Evolutionary conservation across 306 rosid genomes (phyloP), one percentile per base, ranked within the genome.

Genomic region (Quercus dentata): DNA sequence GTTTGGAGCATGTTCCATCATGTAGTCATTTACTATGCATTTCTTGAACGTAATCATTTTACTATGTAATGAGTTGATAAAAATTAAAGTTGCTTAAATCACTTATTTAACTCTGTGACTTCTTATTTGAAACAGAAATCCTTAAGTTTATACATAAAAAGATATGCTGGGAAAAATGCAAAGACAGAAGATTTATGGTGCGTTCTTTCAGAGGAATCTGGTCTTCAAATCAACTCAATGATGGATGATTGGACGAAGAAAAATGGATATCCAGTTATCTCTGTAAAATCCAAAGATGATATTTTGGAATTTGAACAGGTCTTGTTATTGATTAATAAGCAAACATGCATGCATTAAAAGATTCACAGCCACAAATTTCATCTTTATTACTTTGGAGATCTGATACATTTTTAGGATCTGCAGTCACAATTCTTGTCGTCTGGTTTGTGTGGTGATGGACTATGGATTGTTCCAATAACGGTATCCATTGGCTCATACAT

Each of bases 191-290:
- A 91, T 86, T 79, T 85, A 75, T 91, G 91, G 93, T 76, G 81
- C 27, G 87, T 84, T 71, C 81, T 87, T 74, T 85, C 90, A 1
- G 88, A 86, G 75, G 88, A 86, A 89, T 91, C 93, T 33, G 89
- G 88, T 35, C 72, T 78, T 46, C 89, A 79, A 27, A 82, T 89
- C 57, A 78, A 85, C 76, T 58, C 76, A 69, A 83, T 87, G 87
- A 89, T 91, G 93, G 78, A 83, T 79, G 77, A 27, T 44, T 91
- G 96, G 93, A 91, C 90, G 79, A 91, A 86, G 84, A 27, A 85
- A 64, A 82, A 85, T 65, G 93, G 96, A 87, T 89, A 89, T 82
- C 96, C 96, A 51, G 83, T 89, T 59, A 79, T 91, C 54, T 79
- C 76, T 67, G 93, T 91, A 56, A 77, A 72, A 80, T 35, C 79